phyloP scores from a whole-genome alignment of 306 rosid genomes.

The Acacia confusa region DNA sequence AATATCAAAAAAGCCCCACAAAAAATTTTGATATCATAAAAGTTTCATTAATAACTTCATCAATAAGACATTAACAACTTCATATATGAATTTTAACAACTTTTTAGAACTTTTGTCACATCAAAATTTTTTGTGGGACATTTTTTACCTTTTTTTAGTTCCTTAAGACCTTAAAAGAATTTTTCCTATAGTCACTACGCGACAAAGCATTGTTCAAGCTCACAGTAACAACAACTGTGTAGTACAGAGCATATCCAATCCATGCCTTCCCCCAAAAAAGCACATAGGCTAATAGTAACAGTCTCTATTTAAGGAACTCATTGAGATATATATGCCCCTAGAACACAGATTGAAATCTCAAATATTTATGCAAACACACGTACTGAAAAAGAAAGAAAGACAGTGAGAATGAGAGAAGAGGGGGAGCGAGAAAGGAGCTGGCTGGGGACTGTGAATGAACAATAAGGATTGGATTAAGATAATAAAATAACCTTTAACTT shows the following conservation, averaged over 20 bases:
- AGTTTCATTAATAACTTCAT: too few species aligned
- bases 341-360: conserved; percentile 5
- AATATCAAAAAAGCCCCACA: too few species aligned
- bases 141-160: too few species aligned
- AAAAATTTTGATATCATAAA: too few species aligned
- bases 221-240: conserved; percentile 33
- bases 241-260: conserved; percentile 34
- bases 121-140: too few species aligned
- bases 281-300: conserved; percentile 13
- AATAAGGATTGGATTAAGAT: too few species aligned
- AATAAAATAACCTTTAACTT: too few species aligned
- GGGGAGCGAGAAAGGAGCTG: neutral
- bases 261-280: neutral
- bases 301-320: neutral
- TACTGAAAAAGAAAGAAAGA: neutral
- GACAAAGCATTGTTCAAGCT: conserved; percentile 26
- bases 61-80: too few species aligned
- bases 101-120: too few species aligned
- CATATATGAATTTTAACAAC: too few species aligned
- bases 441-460: conserved; percentile 12
- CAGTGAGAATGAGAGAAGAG: neutral
- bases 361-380: neutral
- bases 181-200: conserved; percentile 28
- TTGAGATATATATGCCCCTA: neutral
- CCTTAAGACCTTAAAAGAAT: too few species aligned